phyloP scores from a whole-genome alignment of 345 rosid species.

The Durio zibethinus region DNA sequence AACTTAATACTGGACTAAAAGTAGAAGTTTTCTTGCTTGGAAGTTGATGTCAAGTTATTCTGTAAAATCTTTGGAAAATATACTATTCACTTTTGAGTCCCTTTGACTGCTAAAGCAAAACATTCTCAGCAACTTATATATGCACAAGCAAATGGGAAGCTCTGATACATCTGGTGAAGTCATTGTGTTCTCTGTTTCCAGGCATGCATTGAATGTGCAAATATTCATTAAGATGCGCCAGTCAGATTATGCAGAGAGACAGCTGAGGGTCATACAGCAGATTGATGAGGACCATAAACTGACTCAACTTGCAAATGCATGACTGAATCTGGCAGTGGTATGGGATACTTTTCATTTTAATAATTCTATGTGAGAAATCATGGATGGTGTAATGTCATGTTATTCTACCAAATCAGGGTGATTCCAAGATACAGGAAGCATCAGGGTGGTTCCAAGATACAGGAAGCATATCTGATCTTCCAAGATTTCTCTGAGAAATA shows the following conservation, averaged over 20 bases:
- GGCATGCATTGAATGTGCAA: conserved; percentile 92
- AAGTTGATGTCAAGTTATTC: neutral
- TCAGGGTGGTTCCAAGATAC: conserved; percentile 96
- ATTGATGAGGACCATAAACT: conserved; percentile 93
- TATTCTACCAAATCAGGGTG: conserved; percentile 57
- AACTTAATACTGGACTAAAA: neutral
- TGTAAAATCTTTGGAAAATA: neutral
- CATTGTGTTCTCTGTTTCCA: conserved; percentile 24
- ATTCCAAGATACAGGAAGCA: conserved; percentile 95
- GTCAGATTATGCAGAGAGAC: conserved; percentile 88
- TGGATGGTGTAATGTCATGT: neutral
- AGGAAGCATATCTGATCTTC: conserved; percentile 93
- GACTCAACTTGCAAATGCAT: conserved; percentile 90
- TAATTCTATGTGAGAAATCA: neutral
- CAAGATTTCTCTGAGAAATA: conserved; percentile 94
- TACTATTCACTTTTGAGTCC: neutral
- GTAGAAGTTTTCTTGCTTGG: neutral
- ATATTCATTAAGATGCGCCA: conserved; percentile 91
- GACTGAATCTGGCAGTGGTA: conserved; percentile 94
- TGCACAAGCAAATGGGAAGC: neutral
- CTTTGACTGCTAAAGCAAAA: neutral
- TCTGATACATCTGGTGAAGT: neutral
- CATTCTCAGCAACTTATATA: neutral
- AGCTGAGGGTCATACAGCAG: conserved; percentile 86
- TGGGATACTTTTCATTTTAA: conserved; percentile 17